Evolutionary conservation across 345 rosid species (phyloP).

Genomic region (Gossypium turneri): DNA sequence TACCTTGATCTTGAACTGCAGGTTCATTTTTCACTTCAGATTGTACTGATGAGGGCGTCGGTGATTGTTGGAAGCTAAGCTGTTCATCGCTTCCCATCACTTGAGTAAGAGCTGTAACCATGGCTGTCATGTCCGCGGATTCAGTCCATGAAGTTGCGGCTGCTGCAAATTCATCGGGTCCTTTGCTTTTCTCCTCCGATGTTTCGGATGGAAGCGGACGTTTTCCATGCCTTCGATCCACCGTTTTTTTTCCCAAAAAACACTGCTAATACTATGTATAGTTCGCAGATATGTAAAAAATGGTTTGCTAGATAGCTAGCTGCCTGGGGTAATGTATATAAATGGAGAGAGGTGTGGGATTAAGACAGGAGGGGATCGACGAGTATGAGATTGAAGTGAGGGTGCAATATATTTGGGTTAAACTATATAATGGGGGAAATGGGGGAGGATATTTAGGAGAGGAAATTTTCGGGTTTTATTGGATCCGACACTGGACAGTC

Average conservation of each 20-base stretch:
- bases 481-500: neutral
- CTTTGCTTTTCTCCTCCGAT: constrained; percentile 46
- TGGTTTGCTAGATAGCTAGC: neutral
- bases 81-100: constrained; percentile 32
- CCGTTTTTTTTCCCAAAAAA: constrained; percentile 20
- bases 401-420: neutral
- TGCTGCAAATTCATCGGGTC: constrained; percentile 21
- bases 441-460: neutral
- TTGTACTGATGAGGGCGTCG: neutral
- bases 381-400: neutral
- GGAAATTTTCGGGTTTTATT: neutral
- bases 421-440: neutral
- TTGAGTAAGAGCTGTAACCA: constrained; percentile 74
- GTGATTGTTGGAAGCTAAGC: constrained; percentile 5
- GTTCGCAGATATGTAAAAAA: neutral
- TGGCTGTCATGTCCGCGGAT: constrained; percentile 63
- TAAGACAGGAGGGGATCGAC: constrained; percentile 2
- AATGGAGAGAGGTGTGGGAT: neutral
- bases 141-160: constrained; percentile 47
- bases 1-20: constrained; percentile 40
- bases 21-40: constrained; percentile 33
- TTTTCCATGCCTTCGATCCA: constrained; percentile 85
- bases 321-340: neutral
- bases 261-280: neutral
- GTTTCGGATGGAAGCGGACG: constrained; percentile 66